Evolutionary conservation across 1,139 yeast genomes (phyloP), one percentile per base, ranked within the genome.

Genomic region (Candida sp.): DNA sequence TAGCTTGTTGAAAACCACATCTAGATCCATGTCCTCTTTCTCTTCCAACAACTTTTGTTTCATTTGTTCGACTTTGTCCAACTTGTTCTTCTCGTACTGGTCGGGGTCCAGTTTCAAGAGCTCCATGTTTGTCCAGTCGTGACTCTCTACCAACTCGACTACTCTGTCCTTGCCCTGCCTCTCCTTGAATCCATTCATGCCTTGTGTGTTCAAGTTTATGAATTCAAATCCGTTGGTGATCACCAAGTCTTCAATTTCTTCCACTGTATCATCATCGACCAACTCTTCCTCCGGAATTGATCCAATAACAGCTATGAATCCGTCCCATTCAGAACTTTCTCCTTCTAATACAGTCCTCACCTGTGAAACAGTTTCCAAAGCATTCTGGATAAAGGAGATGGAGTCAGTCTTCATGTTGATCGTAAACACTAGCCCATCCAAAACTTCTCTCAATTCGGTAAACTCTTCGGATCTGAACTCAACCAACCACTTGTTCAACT

Each of bases 371-470:
- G 54, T 44, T 0, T 54, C 60, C 42, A 71, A 51, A 31, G 63
- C 56, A 27, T 50, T 31, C 7, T 55, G 51, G 2, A 69, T 45
- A 47, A 58, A 61, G 9, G 52, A 55, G 7, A 45, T 32, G 8
- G 60, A 44, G 23, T 60, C 63, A 4, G 47, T 32, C 8, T 64
- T 60, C 47, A 67, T 52, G 49, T 70, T 63, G 4, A 76, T 23
- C 6, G 78, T 70, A 53, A 74, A 68, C 1, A 77, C 59, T 11
- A 77, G 47, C 2, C 81, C 81, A 48, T 74, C 75, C 1, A 77
- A 54, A 0, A 62, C 77, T 7, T 67, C 73, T 30, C 80, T 63
- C 30, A 77, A 62, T 48, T 77, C 81, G n/a, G 55, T 50, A 49
- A 58, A 67, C 37, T 73, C 80, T 0, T 59, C 67, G 2, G 64